Percentiles rank a stretch among this genome's conserved stretches.
phyloP scores from a whole-genome alignment of 208 protist species.

The Endotrypanum monterogeii region DNA sequence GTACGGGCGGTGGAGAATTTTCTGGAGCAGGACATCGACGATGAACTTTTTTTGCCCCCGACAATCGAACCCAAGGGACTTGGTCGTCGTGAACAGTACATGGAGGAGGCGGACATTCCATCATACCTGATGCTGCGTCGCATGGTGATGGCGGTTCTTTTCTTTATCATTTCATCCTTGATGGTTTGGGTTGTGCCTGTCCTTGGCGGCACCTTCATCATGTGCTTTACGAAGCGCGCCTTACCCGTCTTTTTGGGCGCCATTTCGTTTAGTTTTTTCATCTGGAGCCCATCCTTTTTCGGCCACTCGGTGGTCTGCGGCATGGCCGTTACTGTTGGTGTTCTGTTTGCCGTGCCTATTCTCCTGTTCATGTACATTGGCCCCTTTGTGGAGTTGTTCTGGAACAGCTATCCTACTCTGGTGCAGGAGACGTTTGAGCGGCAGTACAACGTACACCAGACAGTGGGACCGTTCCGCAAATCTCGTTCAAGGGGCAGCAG shows the following conservation, averaged over 20 bases:
- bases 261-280: constrained; percentile 53
- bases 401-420: constrained; percentile 10
- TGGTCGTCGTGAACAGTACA: constrained; percentile 40
- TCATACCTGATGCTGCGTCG: constrained; percentile 39
- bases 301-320: constrained; percentile 8
- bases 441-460: constrained; percentile 36
- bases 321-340: constrained; percentile 2
- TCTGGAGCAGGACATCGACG: constrained; percentile 32
- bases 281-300: constrained; percentile 33
- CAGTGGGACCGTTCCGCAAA: constrained; percentile 13
- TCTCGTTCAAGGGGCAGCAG: neutral
- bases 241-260: constrained; percentile 29
- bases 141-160: constrained; percentile 53
- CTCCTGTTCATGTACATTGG: constrained; percentile 16
- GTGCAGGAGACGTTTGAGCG: constrained; percentile 36
- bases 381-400: constrained; percentile 3
- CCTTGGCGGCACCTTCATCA: constrained; percentile 27
- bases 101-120: constrained; percentile 37
- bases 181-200: constrained; percentile 56
- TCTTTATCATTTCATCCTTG: constrained; percentile 35
- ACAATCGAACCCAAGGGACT: constrained; percentile 35
- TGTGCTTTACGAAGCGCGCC: constrained; percentile 23
- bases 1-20: constrained; percentile 38
- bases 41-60: constrained; percentile 44
- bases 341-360: constrained; percentile 16